Percentiles rank a stretch among this genome's conserved stretches.
These are phyloP conservation scores for Lentinula edodes DNA, from an alignment of 768 basidiomycete species.

Conservation along the genomic window DNA sequence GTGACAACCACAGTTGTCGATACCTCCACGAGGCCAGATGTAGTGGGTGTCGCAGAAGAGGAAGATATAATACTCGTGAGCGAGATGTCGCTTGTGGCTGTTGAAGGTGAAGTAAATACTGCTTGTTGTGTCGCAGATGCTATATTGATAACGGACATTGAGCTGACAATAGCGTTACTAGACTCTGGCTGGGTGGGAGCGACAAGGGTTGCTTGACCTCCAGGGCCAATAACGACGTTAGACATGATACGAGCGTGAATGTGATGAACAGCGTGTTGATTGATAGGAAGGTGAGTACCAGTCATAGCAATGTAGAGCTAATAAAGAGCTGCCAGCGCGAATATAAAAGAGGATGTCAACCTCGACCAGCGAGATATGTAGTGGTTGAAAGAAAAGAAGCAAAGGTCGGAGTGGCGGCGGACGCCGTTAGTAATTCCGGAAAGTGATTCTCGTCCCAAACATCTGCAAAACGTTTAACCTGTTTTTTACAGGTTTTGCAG, in stretches of 20 bases:
- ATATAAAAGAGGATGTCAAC: background rate
- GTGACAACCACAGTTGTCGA: background rate
- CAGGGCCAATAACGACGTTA: slow-evolving; percentile 3
- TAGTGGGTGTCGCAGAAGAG: background rate
- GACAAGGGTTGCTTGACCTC: background rate
- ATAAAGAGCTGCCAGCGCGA: background rate
- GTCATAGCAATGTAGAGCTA: background rate
- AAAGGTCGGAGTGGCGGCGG: background rate
- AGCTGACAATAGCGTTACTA: background rate
- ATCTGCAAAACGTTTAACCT: too few species aligned
- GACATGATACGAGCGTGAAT: slow-evolving; percentile 3
- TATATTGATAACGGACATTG: background rate
- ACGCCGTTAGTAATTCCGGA: background rate
- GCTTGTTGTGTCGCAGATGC: background rate
- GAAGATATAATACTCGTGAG: background rate
- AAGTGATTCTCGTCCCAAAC: background rate
- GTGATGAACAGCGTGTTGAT: slow-evolving; percentile 6
- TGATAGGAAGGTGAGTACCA: background rate
- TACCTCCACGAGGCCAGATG: background rate
- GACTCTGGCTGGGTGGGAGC: background rate
- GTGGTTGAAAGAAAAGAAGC: background rate
- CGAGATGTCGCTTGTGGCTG: background rate
- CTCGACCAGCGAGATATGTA: background rate
- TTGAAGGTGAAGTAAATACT: background rate
- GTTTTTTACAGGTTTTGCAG: too few species aligned